Evolutionary conservation across 2,329 filamentous ascomycete species (phyloP).

Genomic region (Cladosporium colombiae): DNA sequence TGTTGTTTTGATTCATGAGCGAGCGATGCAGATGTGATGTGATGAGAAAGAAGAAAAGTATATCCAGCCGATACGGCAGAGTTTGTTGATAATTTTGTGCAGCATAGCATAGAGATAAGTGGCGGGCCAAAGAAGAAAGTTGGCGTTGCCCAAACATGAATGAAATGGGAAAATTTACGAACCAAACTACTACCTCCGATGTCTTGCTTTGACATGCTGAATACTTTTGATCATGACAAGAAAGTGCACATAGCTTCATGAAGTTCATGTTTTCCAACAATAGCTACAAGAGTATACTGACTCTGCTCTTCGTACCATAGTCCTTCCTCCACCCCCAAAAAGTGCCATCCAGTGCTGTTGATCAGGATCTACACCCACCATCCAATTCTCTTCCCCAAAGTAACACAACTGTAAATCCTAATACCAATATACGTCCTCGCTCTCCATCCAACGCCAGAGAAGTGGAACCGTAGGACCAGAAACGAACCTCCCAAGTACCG

Average conservation of each 20-base stretch:
- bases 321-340: neutral
- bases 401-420: neutral
- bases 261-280: neutral
- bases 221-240: neutral
- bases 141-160: neutral
- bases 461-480: neutral
- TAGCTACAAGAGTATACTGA: neutral
- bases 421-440: too few species aligned
- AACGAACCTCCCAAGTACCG: too few species aligned
- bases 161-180: slow-evolving; percentile 5
- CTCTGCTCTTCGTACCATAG: neutral
- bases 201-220: neutral
- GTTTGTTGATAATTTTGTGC: slow-evolving; percentile 5
- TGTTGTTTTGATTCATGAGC: neutral
- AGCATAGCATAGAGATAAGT: slow-evolving; percentile 11
- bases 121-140: neutral
- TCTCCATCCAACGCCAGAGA: neutral
- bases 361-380: neutral
- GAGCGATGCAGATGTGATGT: neutral
- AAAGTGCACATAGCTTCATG: neutral
- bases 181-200: neutral
- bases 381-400: neutral
- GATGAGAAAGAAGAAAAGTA: slow-evolving; percentile 10
- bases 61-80: slow-evolving; percentile 1
- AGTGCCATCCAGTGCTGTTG: slow-evolving; percentile 3